phyloP scores from a whole-genome alignment of 176 grass and related monocot species.

The Saccharum spontaneum region DNA sequence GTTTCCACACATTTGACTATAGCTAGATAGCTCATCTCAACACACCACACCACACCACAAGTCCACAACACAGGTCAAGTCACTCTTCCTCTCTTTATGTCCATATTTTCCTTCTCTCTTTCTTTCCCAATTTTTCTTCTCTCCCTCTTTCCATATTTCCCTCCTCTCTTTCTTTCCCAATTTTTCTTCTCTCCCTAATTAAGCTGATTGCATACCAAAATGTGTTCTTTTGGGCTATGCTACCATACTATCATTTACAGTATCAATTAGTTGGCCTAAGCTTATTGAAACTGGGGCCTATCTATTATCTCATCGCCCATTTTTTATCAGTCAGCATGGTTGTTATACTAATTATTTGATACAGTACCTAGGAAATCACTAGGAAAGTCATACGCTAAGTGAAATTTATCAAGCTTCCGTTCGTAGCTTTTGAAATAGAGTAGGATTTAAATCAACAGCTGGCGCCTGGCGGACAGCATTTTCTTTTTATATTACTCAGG shows the following conservation, averaged over 20 bases:
- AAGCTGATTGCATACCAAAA: neutral
- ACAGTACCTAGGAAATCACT: neutral
- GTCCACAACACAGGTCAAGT: neutral
- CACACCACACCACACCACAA: neutral
- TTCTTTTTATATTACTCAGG: neutral
- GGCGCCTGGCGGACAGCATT: neutral
- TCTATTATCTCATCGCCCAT: neutral
- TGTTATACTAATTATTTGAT: conserved; percentile 2
- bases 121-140: neutral
- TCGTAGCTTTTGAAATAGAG: neutral
- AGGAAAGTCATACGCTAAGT: neutral
- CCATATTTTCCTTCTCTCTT: neutral
- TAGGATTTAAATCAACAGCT: neutral
- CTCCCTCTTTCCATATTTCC: neutral
- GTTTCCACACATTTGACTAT: conserved; percentile 34
- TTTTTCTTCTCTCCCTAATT: neutral
- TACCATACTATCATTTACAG: neutral
- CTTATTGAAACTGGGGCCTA: neutral
- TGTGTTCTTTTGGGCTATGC: neutral
- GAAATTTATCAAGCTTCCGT: neutral
- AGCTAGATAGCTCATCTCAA: neutral
- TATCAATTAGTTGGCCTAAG: neutral
- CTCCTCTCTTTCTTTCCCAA: neutral
- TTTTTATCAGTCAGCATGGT: conserved; percentile 8
- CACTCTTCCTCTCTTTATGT: neutral